Percentiles rank a stretch among this genome's conserved stretches.
Evolutionary conservation across 108 stramenopile genomes (phyloP).

Genomic region (Conticribra guillardii): DNA sequence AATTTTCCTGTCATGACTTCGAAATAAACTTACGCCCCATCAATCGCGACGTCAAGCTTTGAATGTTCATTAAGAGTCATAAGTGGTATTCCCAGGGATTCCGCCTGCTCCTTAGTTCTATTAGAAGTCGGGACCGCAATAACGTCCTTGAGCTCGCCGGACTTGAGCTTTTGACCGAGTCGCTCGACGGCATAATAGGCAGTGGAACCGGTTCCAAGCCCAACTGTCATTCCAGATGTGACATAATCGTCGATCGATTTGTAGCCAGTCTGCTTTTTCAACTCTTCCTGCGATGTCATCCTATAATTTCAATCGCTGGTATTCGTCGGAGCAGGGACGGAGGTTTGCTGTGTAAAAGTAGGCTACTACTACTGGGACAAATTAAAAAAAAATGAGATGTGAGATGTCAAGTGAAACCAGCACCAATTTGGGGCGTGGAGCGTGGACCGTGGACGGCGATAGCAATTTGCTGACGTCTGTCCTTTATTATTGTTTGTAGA

Average conservation of each 20-base stretch:
- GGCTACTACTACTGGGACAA: too few relatives aligned
- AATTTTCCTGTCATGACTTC: too few relatives aligned
- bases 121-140: conserved; percentile 77
- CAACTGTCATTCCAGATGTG: conserved; percentile 71
- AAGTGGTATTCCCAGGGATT: conserved; percentile 60
- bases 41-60: conserved; percentile 74
- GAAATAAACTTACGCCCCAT: too few relatives aligned
- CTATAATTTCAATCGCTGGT: too few relatives aligned
- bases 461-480: too few relatives aligned
- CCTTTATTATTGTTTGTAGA: too few relatives aligned
- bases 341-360: too few relatives aligned
- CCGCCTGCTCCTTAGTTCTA: conserved; percentile 72
- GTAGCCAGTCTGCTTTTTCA: conserved; percentile 45
- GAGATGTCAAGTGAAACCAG: too few relatives aligned
- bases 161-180: conserved; percentile 60
- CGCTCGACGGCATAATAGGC: conserved; percentile 81
- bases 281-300: conserved; percentile 32
- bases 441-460: too few relatives aligned
- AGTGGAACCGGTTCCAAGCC: conserved; percentile 79
- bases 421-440: too few relatives aligned
- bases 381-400: too few relatives aligned
- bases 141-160: conserved; percentile 63
- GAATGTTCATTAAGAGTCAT: conserved; percentile 63
- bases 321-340: too few relatives aligned
- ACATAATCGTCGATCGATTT: conserved; percentile 45